Evolutionary conservation across 1,284 basidiomycete genomes (phyloP).

Genomic region (Leccinum subrobustum): DNA sequence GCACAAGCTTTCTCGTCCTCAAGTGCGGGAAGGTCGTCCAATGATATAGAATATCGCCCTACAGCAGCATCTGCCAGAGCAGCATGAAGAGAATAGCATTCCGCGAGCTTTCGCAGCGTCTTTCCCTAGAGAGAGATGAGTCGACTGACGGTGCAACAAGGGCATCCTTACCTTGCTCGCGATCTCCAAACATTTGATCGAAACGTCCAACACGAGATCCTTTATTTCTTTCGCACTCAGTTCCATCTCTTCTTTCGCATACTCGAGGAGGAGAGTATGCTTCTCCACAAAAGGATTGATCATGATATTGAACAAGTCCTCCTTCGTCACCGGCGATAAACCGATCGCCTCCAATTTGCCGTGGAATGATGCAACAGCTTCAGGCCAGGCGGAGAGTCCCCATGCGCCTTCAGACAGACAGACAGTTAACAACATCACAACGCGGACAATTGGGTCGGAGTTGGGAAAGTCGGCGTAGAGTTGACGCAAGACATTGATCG

Average conservation of each 20-base stretch:
- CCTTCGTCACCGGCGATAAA: slow-evolving; percentile 52
- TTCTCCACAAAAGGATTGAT: slow-evolving; percentile 68
- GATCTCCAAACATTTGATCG: slow-evolving; percentile 55
- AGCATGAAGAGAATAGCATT: slow-evolving; percentile 38
- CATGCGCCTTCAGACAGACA: slow-evolving; percentile 51
- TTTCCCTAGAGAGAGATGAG: slow-evolving; percentile 48
- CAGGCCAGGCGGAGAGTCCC: slow-evolving; percentile 30
- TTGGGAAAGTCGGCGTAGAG: slow-evolving; percentile 66
- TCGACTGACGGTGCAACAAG: slow-evolving; percentile 2
- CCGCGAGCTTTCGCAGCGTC: slow-evolving; percentile 55
- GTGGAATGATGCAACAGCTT: slow-evolving; percentile 34
- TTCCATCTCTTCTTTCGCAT: slow-evolving; percentile 47
- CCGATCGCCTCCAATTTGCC: slow-evolving; percentile 49
- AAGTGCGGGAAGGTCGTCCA: slow-evolving; percentile 54
- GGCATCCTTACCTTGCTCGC: slow-evolving; percentile 55
- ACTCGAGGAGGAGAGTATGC: slow-evolving; percentile 51
- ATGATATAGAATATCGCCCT: slow-evolving; percentile 46
- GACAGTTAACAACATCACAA: slow-evolving; percentile 64
- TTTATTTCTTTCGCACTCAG: slow-evolving; percentile 43
- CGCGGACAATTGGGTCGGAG: slow-evolving; percentile 54
- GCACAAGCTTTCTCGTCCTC: slow-evolving; percentile 45
- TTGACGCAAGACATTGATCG: slow-evolving; percentile 52
- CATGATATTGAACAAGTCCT: slow-evolving; percentile 61
- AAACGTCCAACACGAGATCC: slow-evolving; percentile 51
- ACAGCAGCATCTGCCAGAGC: slow-evolving; percentile 44